A percentile compares a stretch with the other conserved stretches of the same genome.
phyloP scores from a whole-genome alignment of 805 yeast species.

The Barnettozyma sp. region DNA sequence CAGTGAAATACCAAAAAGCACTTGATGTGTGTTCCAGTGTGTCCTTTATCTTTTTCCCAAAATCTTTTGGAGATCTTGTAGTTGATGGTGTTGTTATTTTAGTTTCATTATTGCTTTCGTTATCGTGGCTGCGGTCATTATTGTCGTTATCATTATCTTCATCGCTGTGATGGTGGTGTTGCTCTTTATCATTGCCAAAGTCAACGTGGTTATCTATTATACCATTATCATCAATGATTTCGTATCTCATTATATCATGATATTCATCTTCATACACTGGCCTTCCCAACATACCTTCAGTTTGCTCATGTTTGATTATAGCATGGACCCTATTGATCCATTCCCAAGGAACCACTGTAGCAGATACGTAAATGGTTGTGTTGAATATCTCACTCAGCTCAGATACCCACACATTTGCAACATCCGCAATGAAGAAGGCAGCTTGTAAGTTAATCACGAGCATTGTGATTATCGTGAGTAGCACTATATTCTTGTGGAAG shows the following conservation, averaged over 20 bases:
- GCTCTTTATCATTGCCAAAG: too few relatives aligned
- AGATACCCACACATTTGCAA: constrained; percentile 67
- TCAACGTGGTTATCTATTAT: constrained; percentile 8
- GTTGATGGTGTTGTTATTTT: background rate
- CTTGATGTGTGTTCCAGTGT: constrained; percentile 29
- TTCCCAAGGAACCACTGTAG: constrained; percentile 78
- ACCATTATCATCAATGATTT: constrained; percentile 16
- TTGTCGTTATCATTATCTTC: constrained; percentile 16
- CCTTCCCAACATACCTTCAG: constrained; percentile 69
- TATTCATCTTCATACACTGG: constrained; percentile 65
- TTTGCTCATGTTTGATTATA: constrained; percentile 52
- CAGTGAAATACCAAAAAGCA: constrained; percentile 40
- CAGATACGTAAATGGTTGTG: constrained; percentile 60
- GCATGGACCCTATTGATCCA: constrained; percentile 66
- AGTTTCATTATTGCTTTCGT: constrained; percentile 3
- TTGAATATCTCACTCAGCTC: constrained; percentile 69
- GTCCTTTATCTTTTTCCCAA: constrained; percentile 16
- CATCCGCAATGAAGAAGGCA: constrained; percentile 69
- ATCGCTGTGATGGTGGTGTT: too few relatives aligned
- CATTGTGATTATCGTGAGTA: constrained; percentile 50
- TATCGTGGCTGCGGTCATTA: constrained; percentile 6
- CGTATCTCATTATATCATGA: constrained; percentile 19
- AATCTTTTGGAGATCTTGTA: constrained; percentile 1
- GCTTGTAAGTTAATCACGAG: constrained; percentile 54
- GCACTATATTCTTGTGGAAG: constrained; percentile 41